phyloP scores from a whole-genome alignment of 352 stramenopile genomes.

The Phytophthora niederhauseri region DNA sequence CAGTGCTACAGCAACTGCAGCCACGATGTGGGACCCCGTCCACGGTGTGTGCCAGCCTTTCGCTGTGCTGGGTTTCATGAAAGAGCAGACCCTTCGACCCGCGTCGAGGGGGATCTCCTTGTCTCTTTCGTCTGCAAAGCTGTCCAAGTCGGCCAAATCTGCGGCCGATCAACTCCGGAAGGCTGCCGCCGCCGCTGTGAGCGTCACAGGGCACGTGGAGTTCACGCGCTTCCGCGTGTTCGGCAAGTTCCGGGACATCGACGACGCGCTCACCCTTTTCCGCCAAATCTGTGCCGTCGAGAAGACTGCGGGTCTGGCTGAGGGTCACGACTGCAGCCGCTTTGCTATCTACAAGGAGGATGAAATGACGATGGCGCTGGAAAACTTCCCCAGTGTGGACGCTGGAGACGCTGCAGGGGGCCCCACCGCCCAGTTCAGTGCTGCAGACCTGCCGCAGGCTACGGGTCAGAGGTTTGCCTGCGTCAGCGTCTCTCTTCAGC shows the following conservation, averaged over 20 bases:
- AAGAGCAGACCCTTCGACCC: constrained; percentile 32
- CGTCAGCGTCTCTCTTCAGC: constrained; percentile 54
- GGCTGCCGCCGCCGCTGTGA: constrained; percentile 16
- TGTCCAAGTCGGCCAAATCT: constrained; percentile 32
- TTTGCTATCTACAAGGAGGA: constrained; percentile 87
- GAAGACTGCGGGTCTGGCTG: constrained; percentile 22
- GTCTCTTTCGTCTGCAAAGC: constrained; percentile 20
- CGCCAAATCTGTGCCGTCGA: constrained; percentile 68
- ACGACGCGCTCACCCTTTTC: constrained; percentile 71
- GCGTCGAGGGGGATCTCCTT: constrained; percentile 19
- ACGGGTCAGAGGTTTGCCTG: constrained; percentile 81
- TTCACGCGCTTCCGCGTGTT: constrained; percentile 72
- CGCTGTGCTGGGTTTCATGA: constrained; percentile 67
- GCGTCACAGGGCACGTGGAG: constrained; percentile 9
- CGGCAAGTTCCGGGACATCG: constrained; percentile 72
- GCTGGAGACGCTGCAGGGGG: background rate
- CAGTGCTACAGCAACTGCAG: constrained; percentile 2
- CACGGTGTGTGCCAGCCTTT: constrained; percentile 82
- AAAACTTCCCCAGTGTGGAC: constrained; percentile 57
- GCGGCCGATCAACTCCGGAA: constrained; percentile 31
- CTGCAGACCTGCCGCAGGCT: constrained; percentile 48
- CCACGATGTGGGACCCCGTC: constrained; percentile 71
- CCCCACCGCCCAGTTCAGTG: constrained; percentile 42
- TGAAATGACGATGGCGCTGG: constrained; percentile 79
- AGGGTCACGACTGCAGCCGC: constrained; percentile 47